Evolutionary conservation across 495 filamentous ascomycete species (phyloP), one percentile per base, ranked within the genome.

Genomic region (Lepidopterella palustris): DNA sequence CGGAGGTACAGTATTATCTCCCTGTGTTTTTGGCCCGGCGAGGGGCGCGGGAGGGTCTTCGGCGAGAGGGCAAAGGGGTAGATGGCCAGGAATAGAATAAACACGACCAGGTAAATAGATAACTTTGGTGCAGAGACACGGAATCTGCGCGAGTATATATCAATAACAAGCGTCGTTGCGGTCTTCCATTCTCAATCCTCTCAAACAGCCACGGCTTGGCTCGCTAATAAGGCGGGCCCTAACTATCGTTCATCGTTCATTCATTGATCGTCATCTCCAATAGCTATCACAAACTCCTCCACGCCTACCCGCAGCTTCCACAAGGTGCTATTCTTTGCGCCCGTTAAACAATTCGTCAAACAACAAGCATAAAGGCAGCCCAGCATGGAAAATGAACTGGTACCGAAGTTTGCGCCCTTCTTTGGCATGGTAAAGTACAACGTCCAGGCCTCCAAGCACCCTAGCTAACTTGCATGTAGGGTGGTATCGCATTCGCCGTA

Each of bases 341-440:
- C 10, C 35, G 18, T 42, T 10, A 3, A 42, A 42, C 13, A 42
- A 4, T 42, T 42, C 10, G 3, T 18, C 2, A 18, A 15, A 10
- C 13, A 42, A 42, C 18, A 42, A 18, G 13, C 35, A 15, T 13
- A 11, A 3, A 42, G 10, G 13, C 18, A 10, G n/a, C n/a, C 27
- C 55, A 66, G 40, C 29, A 90, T 88, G 85, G 78, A 81, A 55
- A 85, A 86, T 57, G 85, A 87, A 55, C 71, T 87, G 28, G 78
- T 87, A 48, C 93, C 95, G 57, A 88, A 89, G 74, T 97, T 96
- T 70, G 93, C 93, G 68, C 91, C 92, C 48, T 99, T 99, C 81
- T 84, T 97, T 70, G 95, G 95, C 77, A 90, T 97, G 84, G 95
- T 97, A 82, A 77, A 85, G 71, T 60, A 32, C 21, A 45, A 49